These are phyloP conservation scores for Leishmania lainsoni DNA, from an alignment of 208 protist species.

Conservation along the genomic window DNA sequence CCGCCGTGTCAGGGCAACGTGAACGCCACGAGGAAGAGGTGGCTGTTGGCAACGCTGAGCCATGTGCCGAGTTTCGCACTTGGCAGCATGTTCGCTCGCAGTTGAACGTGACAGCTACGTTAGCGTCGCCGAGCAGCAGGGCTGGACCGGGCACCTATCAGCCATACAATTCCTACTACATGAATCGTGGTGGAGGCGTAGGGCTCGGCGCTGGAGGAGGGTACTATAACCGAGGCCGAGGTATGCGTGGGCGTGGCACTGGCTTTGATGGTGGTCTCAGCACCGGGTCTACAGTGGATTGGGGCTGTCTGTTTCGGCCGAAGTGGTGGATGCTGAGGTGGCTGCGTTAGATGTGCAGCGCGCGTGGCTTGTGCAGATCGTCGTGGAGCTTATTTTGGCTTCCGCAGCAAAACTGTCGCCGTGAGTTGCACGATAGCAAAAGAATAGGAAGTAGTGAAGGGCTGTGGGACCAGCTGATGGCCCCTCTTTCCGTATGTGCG, in stretches of 20 bases:
- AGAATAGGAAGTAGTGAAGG: background rate
- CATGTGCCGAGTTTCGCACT: constrained; percentile 20
- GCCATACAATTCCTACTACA: constrained; percentile 19
- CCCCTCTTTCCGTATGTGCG: background rate
- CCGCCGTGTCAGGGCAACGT: constrained; percentile 2
- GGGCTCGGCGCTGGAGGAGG: background rate
- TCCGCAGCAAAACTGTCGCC: constrained; percentile 5
- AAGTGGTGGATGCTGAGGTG: constrained; percentile 12
- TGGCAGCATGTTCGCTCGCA: constrained; percentile 33
- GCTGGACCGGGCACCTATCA: constrained; percentile 12
- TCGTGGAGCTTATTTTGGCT: constrained; percentile 27
- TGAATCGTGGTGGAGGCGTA: constrained; percentile 4
- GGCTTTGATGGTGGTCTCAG: constrained; percentile 4
- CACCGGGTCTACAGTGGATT: background rate
- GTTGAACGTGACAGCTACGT: constrained; percentile 13
- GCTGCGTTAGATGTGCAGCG: constrained; percentile 27
- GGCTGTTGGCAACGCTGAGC: constrained; percentile 9
- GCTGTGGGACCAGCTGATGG: background rate
- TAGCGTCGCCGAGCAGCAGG: background rate
- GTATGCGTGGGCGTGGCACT: constrained; percentile 6
- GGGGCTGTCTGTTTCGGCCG: constrained; percentile 14
- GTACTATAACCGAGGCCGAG: constrained; percentile 21
- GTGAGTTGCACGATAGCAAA: background rate
- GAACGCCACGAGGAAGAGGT: constrained; percentile 14
- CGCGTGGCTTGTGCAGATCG: constrained; percentile 36